These are phyloP conservation scores for Trematosphaeria pertusa DNA, from an alignment of 2,329 filamentous ascomycete genomes.

Conservation along the genomic window DNA sequence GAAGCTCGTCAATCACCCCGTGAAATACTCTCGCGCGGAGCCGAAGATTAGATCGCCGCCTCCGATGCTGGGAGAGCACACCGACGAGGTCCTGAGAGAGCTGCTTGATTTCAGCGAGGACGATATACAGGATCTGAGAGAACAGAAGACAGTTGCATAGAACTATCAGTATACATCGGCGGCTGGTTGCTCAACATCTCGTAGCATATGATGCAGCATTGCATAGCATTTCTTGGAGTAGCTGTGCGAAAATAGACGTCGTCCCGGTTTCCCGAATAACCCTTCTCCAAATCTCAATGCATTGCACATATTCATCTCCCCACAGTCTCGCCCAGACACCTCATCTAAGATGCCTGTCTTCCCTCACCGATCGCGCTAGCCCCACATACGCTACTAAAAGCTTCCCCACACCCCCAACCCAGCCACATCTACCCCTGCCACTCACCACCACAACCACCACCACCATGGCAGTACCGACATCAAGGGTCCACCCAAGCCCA, in stretches of 20 bases:
- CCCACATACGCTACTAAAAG: constrained; percentile 24
- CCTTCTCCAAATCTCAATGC: too few relatives aligned
- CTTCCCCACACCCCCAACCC: constrained; percentile 17
- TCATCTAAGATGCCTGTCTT: neutral
- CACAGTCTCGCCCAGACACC: neutral
- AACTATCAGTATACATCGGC: neutral
- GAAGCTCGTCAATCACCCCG: constrained; percentile 88
- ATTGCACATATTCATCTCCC: too few relatives aligned
- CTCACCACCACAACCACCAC: constrained; percentile 1
- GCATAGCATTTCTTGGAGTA: too few relatives aligned
- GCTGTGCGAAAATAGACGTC: too few relatives aligned
- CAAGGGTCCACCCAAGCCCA: constrained; percentile 12
- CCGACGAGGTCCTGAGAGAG: constrained; percentile 41
- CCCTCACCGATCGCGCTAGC: constrained; percentile 22
- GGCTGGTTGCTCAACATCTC: neutral
- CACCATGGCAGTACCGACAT: constrained; percentile 8
- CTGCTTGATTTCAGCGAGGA: constrained; percentile 33
- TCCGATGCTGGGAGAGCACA: constrained; percentile 70
- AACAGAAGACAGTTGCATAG: constrained; percentile 26
- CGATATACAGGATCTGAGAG: constrained; percentile 30
- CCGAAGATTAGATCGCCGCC: constrained; percentile 79
- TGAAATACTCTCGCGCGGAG: constrained; percentile 87
- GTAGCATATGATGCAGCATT: too few relatives aligned
- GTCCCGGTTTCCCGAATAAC: too few relatives aligned
- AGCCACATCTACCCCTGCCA: constrained; percentile 6